Conservation (phyloP, 2,329 filamentous ascomycete genomes). For the Pseudogymnoascus sp. region DNA sequence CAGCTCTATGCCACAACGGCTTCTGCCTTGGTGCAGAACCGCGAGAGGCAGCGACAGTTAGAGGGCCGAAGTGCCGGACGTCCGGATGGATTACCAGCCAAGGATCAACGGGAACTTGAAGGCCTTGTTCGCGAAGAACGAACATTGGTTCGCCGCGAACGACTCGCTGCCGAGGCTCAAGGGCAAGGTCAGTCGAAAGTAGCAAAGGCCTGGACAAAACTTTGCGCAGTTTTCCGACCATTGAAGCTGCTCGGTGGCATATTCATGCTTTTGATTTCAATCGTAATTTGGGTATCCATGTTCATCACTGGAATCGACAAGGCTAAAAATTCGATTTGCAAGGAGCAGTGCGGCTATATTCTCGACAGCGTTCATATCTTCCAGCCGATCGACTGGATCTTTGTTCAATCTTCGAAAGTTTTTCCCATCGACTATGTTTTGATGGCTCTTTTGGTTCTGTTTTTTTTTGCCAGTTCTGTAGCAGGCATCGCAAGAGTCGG, state of each 20-base stretch:
- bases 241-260: constrained; percentile 83
- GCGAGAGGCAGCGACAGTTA: constrained; percentile 84
- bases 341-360: constrained; percentile 83
- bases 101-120: constrained; percentile 84
- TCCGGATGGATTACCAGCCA: constrained; percentile 65
- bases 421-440: constrained; percentile 92
- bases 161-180: constrained; percentile 73
- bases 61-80: constrained; percentile 77
- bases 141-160: constrained; percentile 80
- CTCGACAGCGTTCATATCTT: constrained; percentile 81
- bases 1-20: constrained; percentile 69
- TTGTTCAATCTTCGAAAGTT: constrained; percentile 69
- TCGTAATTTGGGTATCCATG: constrained; percentile 84
- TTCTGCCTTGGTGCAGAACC: constrained; percentile 75
- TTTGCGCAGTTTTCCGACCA: constrained; percentile 75
- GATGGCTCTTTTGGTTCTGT: constrained; percentile 73
- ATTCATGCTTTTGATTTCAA: constrained; percentile 62
- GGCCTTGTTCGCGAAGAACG: constrained; percentile 82
- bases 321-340: constrained; percentile 89
- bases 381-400: constrained; percentile 87
- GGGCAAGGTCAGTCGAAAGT: constrained; percentile 71
- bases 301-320: constrained; percentile 94
- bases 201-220: constrained; percentile 68
- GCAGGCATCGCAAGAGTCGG: constrained; percentile 79
- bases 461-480: constrained; percentile 84